A percentile compares a stretch with the other conserved stretches of the same genome.
phyloP scores from a whole-genome alignment of 371 early-diverging fungal genomes.

The Saksenaea oblongispora region DNA sequence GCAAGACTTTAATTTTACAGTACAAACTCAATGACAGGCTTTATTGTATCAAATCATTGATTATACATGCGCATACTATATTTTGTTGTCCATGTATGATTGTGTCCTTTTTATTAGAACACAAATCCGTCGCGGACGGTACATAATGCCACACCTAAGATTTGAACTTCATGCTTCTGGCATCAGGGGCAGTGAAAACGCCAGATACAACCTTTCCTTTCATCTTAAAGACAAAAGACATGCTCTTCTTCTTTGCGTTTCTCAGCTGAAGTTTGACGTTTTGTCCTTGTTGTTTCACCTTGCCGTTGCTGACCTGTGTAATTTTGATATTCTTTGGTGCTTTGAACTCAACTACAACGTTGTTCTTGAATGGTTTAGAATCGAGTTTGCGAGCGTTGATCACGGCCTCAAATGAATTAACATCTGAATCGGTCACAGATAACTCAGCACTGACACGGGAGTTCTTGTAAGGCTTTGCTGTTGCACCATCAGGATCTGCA shows the following conservation, averaged over 20 bases:
- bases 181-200: conserved; percentile 8
- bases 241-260: conserved; percentile 10
- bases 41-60: too few species aligned
- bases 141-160: neutral
- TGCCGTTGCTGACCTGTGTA: conserved; percentile 6
- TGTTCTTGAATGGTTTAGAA: conserved; percentile 7
- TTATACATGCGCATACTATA: too few species aligned
- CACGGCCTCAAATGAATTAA: neutral
- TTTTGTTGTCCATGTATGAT: too few species aligned
- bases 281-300: conserved; percentile 8
- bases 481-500: conserved; percentile 2
- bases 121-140: neutral
- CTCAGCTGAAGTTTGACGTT: conserved; percentile 7
- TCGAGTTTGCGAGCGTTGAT: conserved; percentile 13
- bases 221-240: conserved; percentile 10
- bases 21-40: too few species aligned
- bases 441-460: conserved; percentile 10
- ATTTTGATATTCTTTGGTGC: conserved; percentile 7
- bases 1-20: too few species aligned
- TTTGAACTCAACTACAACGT: conserved; percentile 10
- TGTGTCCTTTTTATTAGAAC: too few species aligned
- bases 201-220: conserved; percentile 6
- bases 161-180: conserved; percentile 5
- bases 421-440: conserved; percentile 1
- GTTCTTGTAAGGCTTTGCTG: conserved; percentile 12